phyloP scores from a whole-genome alignment of 345 rosid genomes.

The Populus euphratica region DNA sequence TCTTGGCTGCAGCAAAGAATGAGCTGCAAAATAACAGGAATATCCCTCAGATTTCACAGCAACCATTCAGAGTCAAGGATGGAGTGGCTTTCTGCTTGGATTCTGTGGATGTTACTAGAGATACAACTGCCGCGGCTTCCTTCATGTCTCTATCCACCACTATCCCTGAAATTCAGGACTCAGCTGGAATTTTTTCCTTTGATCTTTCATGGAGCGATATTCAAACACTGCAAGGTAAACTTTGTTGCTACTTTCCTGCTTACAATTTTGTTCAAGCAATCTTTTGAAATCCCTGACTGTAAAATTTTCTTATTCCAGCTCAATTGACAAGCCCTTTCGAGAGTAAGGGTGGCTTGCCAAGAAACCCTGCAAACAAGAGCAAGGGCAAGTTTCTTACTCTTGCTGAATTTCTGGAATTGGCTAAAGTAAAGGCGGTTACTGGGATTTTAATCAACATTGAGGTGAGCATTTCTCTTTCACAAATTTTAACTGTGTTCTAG shows the following conservation, averaged over 20 bases:
- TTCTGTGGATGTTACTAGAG: constrained; percentile 52
- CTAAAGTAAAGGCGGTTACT: constrained; percentile 62
- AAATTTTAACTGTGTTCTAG: not conserved
- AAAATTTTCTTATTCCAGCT: constrained; percentile 47
- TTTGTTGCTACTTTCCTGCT: not conserved
- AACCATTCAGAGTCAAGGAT: constrained; percentile 28
- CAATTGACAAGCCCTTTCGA: constrained; percentile 58
- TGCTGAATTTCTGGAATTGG: constrained; percentile 58
- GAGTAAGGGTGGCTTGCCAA: constrained; percentile 19
- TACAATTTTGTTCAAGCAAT: not conserved
- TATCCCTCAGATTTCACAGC: no score
- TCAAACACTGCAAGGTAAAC: constrained; percentile 67
- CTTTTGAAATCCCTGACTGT: not conserved
- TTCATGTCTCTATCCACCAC: constrained; percentile 49
- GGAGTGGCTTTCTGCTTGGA: constrained; percentile 74
- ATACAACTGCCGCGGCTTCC: constrained; percentile 54
- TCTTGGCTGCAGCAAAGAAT: no score
- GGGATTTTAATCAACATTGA: constrained; percentile 74
- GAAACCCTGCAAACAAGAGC: constrained; percentile 67
- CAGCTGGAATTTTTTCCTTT: constrained; percentile 72
- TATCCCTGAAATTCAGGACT: constrained; percentile 61
- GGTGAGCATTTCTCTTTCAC: constrained; percentile 30
- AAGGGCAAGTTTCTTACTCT: constrained; percentile 63
- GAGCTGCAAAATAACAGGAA: no score
- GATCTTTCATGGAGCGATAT: constrained; percentile 88